Conservation (phyloP, 2,329 filamentous ascomycete genomes). For the Bipolaris zeicola region DNA sequence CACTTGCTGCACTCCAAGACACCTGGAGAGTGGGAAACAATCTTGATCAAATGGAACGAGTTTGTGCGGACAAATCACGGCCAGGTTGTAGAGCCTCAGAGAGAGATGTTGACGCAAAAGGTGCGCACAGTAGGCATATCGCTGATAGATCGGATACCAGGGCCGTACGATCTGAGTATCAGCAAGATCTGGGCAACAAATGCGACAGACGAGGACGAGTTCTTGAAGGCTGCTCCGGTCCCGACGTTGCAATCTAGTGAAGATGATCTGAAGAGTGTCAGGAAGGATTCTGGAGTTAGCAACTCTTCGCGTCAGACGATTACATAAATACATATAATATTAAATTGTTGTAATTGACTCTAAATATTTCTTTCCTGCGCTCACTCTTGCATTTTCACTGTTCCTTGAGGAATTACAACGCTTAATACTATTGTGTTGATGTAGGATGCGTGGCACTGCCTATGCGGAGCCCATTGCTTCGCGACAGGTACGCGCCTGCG, state of each 20-base stretch:
- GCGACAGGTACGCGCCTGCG: constrained; percentile 24
- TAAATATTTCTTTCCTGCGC: not conserved
- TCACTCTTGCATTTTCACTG: not conserved
- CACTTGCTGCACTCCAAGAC: constrained; percentile 81
- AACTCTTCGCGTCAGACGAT: constrained; percentile 15
- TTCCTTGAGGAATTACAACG: not conserved
- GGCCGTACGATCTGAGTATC: constrained; percentile 85
- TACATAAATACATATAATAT: constrained; percentile 15
- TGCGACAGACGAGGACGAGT: constrained; percentile 49
- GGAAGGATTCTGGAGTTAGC: constrained; percentile 21
- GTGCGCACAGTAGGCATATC: constrained; percentile 86
- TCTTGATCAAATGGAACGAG: constrained; percentile 87
- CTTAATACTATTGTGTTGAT: not conserved
- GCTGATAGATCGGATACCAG: constrained; percentile 84
- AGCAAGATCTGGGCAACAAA: constrained; percentile 93
- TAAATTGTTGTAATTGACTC: not conserved
- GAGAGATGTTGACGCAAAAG: constrained; percentile 84
- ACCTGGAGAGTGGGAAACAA: constrained; percentile 90
- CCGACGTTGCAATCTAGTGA: constrained; percentile 27
- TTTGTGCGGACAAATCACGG: constrained; percentile 96
- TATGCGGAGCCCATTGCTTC: constrained; percentile 16
- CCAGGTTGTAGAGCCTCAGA: constrained; percentile 89
- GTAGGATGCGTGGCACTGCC: not conserved
- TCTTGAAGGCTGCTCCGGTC: constrained; percentile 31
- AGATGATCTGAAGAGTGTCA: constrained; percentile 25